Conservation (phyloP, 148 eudicot genomes). For the Polygonum aviculare region DNA sequence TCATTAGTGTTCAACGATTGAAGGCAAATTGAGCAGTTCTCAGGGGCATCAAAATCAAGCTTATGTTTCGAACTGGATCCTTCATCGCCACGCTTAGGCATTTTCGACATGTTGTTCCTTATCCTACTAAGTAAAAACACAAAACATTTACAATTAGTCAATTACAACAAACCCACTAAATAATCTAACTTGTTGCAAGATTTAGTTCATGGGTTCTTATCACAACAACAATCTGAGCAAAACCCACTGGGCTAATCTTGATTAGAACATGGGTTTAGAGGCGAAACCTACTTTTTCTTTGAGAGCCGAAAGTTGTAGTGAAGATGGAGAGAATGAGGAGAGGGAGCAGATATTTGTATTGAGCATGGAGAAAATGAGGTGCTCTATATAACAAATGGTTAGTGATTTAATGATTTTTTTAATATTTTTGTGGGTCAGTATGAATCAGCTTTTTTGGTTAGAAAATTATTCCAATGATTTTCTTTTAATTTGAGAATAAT, state of each 20-base stretch:
- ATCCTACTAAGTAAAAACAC: background rate
- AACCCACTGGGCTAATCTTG: slow-evolving; percentile 14
- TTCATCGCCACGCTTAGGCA: slow-evolving; percentile 12
- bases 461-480: background rate
- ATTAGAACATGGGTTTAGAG: slow-evolving; percentile 22
- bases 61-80: slow-evolving; percentile 19
- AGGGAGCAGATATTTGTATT: no score
- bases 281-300: background rate
- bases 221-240: slow-evolving; percentile 8
- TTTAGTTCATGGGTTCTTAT: background rate
- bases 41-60: slow-evolving; percentile 14
- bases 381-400: slow-evolving; percentile 19
- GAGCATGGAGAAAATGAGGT: no score
- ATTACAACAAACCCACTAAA: background rate
- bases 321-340: slow-evolving; percentile 5
- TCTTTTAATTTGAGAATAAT: background rate
- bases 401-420: slow-evolving; percentile 17
- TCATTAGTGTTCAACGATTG: slow-evolving; percentile 34
- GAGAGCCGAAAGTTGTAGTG: background rate
- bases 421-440: slow-evolving; percentile 6
- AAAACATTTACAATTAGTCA: slow-evolving; percentile 10
- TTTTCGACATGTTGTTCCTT: slow-evolving; percentile 11
- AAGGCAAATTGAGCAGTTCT: slow-evolving; percentile 52
- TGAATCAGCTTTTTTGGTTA: background rate
- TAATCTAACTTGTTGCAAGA: background rate